Base-by-base conservation (phyloP, 805 yeast species). In the Starmerella powellii region DNA sequence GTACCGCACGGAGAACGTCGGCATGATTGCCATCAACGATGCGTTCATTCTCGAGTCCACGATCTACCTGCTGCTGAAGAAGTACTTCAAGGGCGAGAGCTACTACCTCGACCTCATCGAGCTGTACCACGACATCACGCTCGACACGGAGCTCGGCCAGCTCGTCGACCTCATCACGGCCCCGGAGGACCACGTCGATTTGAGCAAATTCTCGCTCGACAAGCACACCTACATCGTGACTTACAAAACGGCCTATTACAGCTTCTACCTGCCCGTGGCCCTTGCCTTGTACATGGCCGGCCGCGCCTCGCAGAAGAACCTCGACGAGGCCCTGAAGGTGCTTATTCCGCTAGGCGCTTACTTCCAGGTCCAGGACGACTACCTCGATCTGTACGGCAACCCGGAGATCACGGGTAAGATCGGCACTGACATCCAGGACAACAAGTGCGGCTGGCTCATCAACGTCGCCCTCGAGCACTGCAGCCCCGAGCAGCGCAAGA, bases 281-380 rank as follows among this genome's bases (percentile, higher is more conserved):
- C 71, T 91, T 47, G 95, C 97, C 31, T 86, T 91, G 95, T 80
- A 68, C 64, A 80, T 84, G 72, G 80, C 94, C 45, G 97, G 95
- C 41, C 61, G 81, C 54, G 70, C 69, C 46, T 70, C 72, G 55
- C 80, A 71, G 42, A 62, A 66, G 54, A 95, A 88, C 63, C 72
- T 91, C 61, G 72, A 82, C 60, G 97, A 88, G 68, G 95, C 85
- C 16, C 72, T 70, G 48, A 91, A 83, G 53, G 77, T 91, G 32
- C 72, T 91, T 63, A 78, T 91, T 51, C 96, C 96, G 43, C 73
- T 91, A 53, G 99, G 99, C 46, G 96, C 91, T 64, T 91, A 91
- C 63, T 91, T 91, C 79, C 99, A 91, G 70, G 84, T 91, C 54
- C 98, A 91, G 68, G 99, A 91, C 61, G 99, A 91, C 63, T 91